Evolutionary conservation across 78 protist genomes (phyloP).

Genomic region (Guillardia theta): DNA sequence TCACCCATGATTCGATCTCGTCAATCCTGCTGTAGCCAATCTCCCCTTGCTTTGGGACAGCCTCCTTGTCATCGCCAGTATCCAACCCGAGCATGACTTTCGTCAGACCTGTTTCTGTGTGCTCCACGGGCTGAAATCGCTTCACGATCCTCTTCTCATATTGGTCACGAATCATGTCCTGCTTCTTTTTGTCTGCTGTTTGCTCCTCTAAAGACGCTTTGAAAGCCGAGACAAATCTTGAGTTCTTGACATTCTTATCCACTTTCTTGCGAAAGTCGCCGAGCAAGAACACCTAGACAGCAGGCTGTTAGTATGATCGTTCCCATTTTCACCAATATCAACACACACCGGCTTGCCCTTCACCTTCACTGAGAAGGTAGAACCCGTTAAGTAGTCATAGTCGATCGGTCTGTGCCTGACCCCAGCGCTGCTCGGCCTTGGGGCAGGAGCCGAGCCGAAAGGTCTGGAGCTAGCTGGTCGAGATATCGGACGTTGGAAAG

Average conservation of each 20-base stretch:
- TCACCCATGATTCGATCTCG: neutral
- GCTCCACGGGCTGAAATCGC: neutral
- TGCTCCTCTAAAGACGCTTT: neutral
- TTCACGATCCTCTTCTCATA: neutral
- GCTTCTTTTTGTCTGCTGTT: conserved; percentile 1
- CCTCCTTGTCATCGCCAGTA: neutral
- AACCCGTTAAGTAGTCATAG: neutral
- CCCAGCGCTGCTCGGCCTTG: neutral
- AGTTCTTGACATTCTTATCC: neutral
- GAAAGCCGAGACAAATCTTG: neutral
- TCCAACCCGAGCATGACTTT: neutral
- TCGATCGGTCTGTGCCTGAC: neutral
- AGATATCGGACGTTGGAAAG: neutral
- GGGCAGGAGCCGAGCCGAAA: neutral
- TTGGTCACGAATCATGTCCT: conserved; percentile 12
- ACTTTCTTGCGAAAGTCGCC: neutral
- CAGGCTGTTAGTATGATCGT: neutral
- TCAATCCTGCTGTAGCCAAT: conserved; percentile 27
- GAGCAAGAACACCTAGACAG: neutral
- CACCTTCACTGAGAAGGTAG: neutral
- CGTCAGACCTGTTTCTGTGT: conserved; percentile 15
- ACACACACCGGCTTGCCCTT: neutral
- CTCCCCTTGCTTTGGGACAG: neutral
- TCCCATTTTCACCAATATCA: neutral
- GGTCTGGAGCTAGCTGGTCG: neutral